Conservation (phyloP, 208 protist genomes). For the Borovskyia barvae region DNA sequence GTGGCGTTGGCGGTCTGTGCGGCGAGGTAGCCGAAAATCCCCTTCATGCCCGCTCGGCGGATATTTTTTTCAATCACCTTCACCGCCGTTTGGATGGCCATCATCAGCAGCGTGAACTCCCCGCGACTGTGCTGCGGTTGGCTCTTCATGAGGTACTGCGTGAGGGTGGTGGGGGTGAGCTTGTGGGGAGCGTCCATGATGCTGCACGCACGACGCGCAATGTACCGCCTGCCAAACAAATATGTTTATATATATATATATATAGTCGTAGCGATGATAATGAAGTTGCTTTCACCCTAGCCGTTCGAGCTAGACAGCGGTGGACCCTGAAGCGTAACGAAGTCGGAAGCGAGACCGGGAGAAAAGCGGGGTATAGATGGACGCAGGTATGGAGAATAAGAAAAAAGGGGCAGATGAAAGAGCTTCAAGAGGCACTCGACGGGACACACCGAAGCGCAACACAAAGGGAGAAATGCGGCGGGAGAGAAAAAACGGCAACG, state of each 20-base stretch:
- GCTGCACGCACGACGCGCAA: neutral
- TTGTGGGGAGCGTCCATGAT: slow-evolving; percentile 15
- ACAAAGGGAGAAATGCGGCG: slow-evolving; percentile 1
- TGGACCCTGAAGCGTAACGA: neutral
- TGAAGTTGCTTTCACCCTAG: no score
- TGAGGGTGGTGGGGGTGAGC: slow-evolving; percentile 57
- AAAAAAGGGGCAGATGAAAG: neutral
- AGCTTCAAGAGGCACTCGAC: no score
- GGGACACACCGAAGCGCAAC: neutral
- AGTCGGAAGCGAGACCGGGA: neutral
- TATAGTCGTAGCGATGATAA: neutral
- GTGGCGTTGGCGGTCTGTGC: slow-evolving; percentile 60
- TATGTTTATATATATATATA: slow-evolving; percentile 1
- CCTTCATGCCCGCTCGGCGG: slow-evolving; percentile 78
- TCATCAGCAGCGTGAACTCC: slow-evolving; percentile 89
- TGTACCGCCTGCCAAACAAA: slow-evolving; percentile 1
- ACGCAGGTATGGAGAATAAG: neutral
- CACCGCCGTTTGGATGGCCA: slow-evolving; percentile 85
- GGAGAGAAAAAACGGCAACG: neutral
- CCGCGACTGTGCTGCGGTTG: slow-evolving; percentile 75
- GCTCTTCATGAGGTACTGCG: slow-evolving; percentile 84
- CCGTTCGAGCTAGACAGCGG: neutral
- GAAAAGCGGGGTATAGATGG: neutral
- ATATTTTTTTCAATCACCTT: slow-evolving; percentile 90
- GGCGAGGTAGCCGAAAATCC: slow-evolving; percentile 75